These are phyloP conservation scores for Leccinum variicolor DNA, from an alignment of 768 basidiomycete species.

Conservation along the genomic window DNA sequence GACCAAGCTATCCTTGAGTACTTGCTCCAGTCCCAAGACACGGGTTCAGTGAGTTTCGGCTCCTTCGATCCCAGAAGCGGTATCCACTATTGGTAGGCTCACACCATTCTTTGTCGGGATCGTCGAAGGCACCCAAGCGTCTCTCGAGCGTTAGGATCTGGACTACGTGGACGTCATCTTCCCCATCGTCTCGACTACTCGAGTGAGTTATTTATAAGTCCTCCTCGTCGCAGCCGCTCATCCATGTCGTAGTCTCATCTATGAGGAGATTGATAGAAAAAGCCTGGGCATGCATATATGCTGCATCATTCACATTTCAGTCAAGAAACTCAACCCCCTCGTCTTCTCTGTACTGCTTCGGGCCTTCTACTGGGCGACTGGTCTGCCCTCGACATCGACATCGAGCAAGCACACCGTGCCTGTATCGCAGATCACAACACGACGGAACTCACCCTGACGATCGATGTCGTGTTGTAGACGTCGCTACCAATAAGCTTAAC, in stretches of 20 bases:
- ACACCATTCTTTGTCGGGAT: slow-evolving; percentile 30
- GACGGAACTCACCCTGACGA: too few species aligned
- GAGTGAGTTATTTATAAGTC: not conserved
- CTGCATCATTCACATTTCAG: not conserved
- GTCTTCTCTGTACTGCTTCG: slow-evolving; percentile 1
- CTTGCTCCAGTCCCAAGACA: slow-evolving; percentile 43
- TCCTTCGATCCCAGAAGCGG: not conserved
- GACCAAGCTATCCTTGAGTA: slow-evolving; percentile 59
- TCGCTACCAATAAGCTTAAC: too few species aligned
- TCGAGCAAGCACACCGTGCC: slow-evolving; percentile 44
- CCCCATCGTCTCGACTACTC: slow-evolving; percentile 42
- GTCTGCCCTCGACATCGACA: slow-evolving; percentile 49
- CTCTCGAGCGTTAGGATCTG: slow-evolving; percentile 46
- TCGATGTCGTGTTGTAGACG: too few species aligned
- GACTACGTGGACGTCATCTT: slow-evolving; percentile 50
- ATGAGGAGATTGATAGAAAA: slow-evolving; percentile 52
- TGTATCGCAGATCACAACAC: too few species aligned
- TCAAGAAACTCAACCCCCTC: not conserved
- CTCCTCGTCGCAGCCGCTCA: too few species aligned
- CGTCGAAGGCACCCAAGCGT: slow-evolving; percentile 50
- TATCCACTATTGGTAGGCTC: not conserved
- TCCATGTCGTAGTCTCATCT: slow-evolving; percentile 22
- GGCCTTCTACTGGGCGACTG: slow-evolving; percentile 52
- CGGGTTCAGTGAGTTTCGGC: slow-evolving; percentile 24
- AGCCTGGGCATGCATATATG: slow-evolving; percentile 36